Percentiles rank a stretch among this genome's conserved stretches.
Conservation (phyloP, 208 protist species). For the Leishmania amazonensis region DNA sequence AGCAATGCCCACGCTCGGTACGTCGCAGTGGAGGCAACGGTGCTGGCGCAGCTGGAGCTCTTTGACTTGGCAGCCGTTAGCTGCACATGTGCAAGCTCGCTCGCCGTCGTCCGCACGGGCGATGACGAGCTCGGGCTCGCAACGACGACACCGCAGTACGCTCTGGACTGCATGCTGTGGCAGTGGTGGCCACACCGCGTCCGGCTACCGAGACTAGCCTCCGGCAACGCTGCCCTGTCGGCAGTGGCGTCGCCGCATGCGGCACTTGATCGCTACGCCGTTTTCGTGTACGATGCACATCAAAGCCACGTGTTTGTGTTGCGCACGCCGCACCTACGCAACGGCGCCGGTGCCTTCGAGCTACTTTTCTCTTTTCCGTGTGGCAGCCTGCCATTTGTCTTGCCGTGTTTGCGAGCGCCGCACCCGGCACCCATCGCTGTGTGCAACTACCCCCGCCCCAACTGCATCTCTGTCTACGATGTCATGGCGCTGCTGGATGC, state of each 20-base stretch:
- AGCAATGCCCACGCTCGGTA: constrained; percentile 5
- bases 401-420: constrained; percentile 52
- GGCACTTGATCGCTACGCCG: constrained; percentile 20
- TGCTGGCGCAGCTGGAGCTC: constrained; percentile 28
- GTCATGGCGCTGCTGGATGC: constrained; percentile 30
- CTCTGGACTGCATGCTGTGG: constrained; percentile 56
- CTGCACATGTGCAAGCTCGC: neutral
- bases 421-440: constrained; percentile 68
- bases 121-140: constrained; percentile 41
- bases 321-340: constrained; percentile 54
- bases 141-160: constrained; percentile 17
- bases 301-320: constrained; percentile 42
- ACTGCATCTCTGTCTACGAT: constrained; percentile 64
- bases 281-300: constrained; percentile 72
- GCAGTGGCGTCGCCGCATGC: constrained; percentile 51
- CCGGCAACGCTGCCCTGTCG: constrained; percentile 49
- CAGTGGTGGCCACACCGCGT: constrained; percentile 71
- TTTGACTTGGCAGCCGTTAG: neutral
- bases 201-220: constrained; percentile 40
- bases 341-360: constrained; percentile 36
- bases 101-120: constrained; percentile 30
- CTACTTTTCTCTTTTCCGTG: constrained; percentile 55
- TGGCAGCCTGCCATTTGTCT: constrained; percentile 50
- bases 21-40: constrained; percentile 15
- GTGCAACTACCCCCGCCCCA: constrained; percentile 58